These are phyloP conservation scores for Russula compacta DNA, from an alignment of 768 basidiomycete genomes.

Conservation along the genomic window DNA sequence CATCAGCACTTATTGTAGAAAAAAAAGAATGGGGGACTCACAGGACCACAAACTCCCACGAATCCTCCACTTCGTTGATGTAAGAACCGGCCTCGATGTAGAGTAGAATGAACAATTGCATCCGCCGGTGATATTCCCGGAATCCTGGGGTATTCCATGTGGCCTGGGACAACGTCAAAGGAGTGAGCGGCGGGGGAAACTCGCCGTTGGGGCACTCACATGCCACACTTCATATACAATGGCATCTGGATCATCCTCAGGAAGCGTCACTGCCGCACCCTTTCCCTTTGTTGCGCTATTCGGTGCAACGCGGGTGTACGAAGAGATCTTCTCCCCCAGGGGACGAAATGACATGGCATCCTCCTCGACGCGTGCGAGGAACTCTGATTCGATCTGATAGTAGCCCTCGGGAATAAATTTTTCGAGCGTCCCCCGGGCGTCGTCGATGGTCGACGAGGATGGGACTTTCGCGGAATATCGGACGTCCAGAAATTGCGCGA, in stretches of 20 bases:
- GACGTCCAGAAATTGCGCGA: conserved; percentile 67
- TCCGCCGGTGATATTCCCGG: conserved; percentile 78
- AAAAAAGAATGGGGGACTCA: conserved; percentile 30
- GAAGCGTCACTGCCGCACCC: conserved; percentile 33
- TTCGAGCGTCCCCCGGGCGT: conserved; percentile 69
- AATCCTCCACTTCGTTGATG: conserved; percentile 86
- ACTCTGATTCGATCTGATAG: conserved; percentile 54
- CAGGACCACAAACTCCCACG: conserved; percentile 89
- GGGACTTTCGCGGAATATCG: conserved; percentile 58
- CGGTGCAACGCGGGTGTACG: conserved; percentile 57
- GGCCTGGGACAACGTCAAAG: conserved; percentile 36
- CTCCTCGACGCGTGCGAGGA: conserved; percentile 59
- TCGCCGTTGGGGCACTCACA: conserved; percentile 38
- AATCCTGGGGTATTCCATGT: conserved; percentile 85
- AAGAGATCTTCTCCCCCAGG: conserved; percentile 61
- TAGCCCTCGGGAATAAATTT: conserved; percentile 80
- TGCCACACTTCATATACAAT: conserved; percentile 88
- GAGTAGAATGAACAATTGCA: conserved; percentile 90
- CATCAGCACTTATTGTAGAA: background rate
- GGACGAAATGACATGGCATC: conserved; percentile 79
- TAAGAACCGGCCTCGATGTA: conserved; percentile 96
- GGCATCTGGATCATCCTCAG: conserved; percentile 46
- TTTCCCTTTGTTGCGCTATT: conserved; percentile 46
- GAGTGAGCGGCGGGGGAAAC: background rate
- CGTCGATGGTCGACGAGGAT: conserved; percentile 66